Evolutionary conservation across 805 yeast species (phyloP), one percentile per base, ranked within the genome.

Genomic region (Ogataea sp.): DNA sequence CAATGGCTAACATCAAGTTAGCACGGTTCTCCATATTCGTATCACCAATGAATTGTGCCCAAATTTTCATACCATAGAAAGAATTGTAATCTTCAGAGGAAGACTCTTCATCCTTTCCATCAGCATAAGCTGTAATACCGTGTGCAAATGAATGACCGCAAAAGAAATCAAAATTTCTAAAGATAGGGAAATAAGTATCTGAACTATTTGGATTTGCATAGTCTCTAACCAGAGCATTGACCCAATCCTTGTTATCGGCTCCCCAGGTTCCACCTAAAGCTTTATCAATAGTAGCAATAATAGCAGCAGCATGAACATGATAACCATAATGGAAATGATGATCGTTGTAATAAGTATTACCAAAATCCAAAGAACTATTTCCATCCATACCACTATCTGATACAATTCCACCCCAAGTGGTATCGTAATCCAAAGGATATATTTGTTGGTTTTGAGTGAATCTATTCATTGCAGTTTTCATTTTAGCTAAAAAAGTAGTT

Each of bases 261-360:
- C 66, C 62, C 82, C 83, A 78, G 9, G 62, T 55, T 7, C 81
- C 80, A 4, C 75, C 57, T 39, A 63, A 44, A 41, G 61, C 66
- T 31, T 39, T 49, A 49, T 80, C 87, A 27, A 80, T 72, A 39
- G 67, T 60, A 2, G 75, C 80, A 10, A 76, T 57, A 23, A 82
- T 63, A 1, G 87, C 84, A 39, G 80, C 76, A 1, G 88, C 82
- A 49, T 80, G 80, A 25, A 82, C 69, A 53, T 79, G 85, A 51
- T 82, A 81, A 13, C 85, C 84, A 48, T 81, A 81, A 55, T 81
- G 87, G 65, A 80, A 80, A 55, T 81, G 87, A 56, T 81, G 89
- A 51, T 81, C 87, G 51, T 80, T 81, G 56, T 80, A 81, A 54
- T 69, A 73, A 1, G 85, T 68, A 51, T 80, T 80, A 34, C 87